Evolutionary conservation across 2,329 filamentous ascomycete genomes (phyloP).

Genomic region (Ophiocordyceps camponoti-leonardi): DNA sequence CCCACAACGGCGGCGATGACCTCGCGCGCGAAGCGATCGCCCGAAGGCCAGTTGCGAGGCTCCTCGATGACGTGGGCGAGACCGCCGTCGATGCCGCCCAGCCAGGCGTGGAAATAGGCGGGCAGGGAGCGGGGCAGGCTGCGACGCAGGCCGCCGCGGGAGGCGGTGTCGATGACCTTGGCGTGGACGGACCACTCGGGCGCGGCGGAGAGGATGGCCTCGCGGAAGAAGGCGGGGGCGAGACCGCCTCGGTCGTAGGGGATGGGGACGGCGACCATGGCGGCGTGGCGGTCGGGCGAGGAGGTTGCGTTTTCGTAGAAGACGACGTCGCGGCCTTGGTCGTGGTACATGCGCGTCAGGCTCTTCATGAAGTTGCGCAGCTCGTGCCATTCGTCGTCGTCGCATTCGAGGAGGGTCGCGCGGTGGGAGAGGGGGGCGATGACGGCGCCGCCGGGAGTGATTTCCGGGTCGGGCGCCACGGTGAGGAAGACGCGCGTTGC

Average conservation of each 20-base stretch:
- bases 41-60: conserved; percentile 65
- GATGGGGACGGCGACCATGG: conserved; percentile 71
- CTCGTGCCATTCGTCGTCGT: conserved; percentile 99
- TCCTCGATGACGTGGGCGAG: conserved; percentile 89
- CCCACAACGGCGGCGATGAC: conserved; percentile 87
- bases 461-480: conserved; percentile 73
- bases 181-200: conserved; percentile 93
- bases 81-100: conserved; percentile 70
- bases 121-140: conserved; percentile 73
- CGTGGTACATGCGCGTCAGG: conserved; percentile 84
- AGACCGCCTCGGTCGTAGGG: conserved; percentile 84
- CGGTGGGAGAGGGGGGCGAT: conserved; percentile 82
- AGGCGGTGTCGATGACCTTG: conserved; percentile 80
- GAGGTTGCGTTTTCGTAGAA: conserved; percentile 95
- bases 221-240: conserved; percentile 85
- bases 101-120: conserved; percentile 97
- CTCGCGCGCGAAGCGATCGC: conserved; percentile 85
- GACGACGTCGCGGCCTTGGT: conserved; percentile 77
- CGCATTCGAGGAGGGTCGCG: conserved; percentile 85
- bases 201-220: conserved; percentile 76
- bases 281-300: conserved; percentile 72
- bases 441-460: conserved; percentile 66
- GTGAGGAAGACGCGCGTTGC: conserved; percentile 79
- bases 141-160: conserved; percentile 50
- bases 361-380: conserved; percentile 98